phyloP scores from a whole-genome alignment of 768 basidiomycete species.

The Leucocoprinus leucothites region DNA sequence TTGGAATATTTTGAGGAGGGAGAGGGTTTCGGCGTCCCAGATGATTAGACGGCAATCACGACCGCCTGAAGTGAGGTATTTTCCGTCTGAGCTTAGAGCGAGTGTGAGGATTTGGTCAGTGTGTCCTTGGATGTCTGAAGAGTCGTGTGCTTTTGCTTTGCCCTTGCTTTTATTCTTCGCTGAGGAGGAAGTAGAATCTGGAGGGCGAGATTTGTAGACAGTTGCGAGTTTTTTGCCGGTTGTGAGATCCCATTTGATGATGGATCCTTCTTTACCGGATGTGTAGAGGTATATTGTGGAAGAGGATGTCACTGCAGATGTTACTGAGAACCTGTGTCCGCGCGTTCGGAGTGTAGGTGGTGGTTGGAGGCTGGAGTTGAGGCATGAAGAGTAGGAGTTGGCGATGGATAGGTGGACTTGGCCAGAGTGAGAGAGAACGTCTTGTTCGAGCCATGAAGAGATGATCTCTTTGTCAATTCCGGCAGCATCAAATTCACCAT shows the following conservation, averaged over 20 bases:
- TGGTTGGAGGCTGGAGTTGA: constrained; percentile 38
- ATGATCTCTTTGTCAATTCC: constrained; percentile 95
- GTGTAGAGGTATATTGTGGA: constrained; percentile 79
- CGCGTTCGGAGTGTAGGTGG: constrained; percentile 58
- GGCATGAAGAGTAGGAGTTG: constrained; percentile 54
- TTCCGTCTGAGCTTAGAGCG: too few relatives aligned
- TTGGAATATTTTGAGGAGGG: too few relatives aligned
- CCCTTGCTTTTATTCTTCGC: constrained; percentile 26
- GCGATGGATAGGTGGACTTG: constrained; percentile 83
- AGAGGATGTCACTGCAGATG: constrained; percentile 75
- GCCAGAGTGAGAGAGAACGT: constrained; percentile 87
- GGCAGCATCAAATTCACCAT: constrained; percentile 92
- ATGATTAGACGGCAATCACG: too few relatives aligned
- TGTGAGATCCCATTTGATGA: constrained; percentile 79
- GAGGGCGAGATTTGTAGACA: constrained; percentile 56
- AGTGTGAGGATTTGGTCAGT: constrained; percentile 57
- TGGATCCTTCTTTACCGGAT: constrained; percentile 85
- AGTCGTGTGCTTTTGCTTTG: too few relatives aligned
- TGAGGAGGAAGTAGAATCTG: constrained; percentile 11
- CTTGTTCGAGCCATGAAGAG: constrained; percentile 84
- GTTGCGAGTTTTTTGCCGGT: constrained; percentile 58
- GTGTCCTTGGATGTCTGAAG: too few relatives aligned
- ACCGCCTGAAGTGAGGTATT: too few relatives aligned
- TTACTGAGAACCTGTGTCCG: constrained; percentile 77
- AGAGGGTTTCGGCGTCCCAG: too few relatives aligned